These are phyloP conservation scores for Trifolium dubium DNA, from an alignment of 306 rosid genomes.

Conservation along the genomic window DNA sequence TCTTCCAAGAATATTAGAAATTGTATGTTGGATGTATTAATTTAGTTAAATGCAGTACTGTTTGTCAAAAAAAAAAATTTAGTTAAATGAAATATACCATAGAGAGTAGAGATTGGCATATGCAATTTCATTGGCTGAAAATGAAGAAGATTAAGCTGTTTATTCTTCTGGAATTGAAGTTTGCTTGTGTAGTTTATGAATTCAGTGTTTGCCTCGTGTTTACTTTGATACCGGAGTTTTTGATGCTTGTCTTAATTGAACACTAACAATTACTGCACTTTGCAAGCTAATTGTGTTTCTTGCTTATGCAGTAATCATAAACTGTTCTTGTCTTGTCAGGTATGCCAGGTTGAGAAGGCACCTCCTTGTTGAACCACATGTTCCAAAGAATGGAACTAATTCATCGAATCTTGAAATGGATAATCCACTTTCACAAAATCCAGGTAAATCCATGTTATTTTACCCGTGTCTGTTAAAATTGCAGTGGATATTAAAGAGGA, in stretches of 20 bases:
- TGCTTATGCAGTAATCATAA: not conserved
- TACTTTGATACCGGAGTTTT: not conserved
- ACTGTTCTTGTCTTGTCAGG: conserved; percentile 50
- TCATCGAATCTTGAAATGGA: conserved; percentile 73
- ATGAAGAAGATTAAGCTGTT: not conserved
- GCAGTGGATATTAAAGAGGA: not conserved
- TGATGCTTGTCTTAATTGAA: not conserved
- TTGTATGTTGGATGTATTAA: conserved; percentile 4
- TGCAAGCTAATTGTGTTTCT: conserved; percentile 17
- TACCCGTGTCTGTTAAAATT: not conserved
- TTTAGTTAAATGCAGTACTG: not conserved
- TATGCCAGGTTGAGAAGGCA: conserved; percentile 91
- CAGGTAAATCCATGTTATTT: conserved; percentile 58
- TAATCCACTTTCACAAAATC: conserved; percentile 95
- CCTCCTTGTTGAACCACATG: conserved; percentile 85
- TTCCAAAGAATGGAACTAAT: conserved; percentile 68
- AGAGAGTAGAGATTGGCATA: conserved; percentile 24
- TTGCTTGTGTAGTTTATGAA: conserved; percentile 19
- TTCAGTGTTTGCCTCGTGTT: conserved; percentile 24
- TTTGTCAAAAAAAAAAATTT: too few relatives aligned
- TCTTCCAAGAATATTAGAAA: conserved; percentile 11
- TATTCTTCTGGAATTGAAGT: not conserved
- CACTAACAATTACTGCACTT: not conserved
- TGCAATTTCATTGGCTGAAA: not conserved
- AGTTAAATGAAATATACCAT: too few relatives aligned